Percentiles rank a stretch among this genome's conserved stretches.
These are phyloP conservation scores for Pseudogymnoascus sp. DNA, from an alignment of 2,329 filamentous ascomycete genomes.

Conservation along the genomic window DNA sequence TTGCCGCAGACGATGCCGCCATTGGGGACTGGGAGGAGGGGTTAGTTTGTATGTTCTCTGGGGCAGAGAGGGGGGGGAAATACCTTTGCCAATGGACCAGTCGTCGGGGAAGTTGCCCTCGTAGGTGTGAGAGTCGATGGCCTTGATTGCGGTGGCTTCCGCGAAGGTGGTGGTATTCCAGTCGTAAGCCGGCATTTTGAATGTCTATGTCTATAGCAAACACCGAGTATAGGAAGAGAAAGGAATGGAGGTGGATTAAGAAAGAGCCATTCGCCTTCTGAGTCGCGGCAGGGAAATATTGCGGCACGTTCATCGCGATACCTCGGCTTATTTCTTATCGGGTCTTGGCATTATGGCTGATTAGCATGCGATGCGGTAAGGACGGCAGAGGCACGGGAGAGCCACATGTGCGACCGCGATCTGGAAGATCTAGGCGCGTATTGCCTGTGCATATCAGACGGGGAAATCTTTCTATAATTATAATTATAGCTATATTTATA, in stretches of 20 bases:
- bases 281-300: not conserved
- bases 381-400: not conserved
- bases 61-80: not conserved
- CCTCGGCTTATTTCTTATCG: constrained; percentile 9
- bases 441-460: not conserved
- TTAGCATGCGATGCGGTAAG: not conserved
- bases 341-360: not conserved
- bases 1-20: constrained; percentile 61
- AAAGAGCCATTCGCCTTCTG: not conserved
- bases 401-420: not conserved
- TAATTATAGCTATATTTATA: not conserved
- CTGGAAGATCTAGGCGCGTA: not conserved
- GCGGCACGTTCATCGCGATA: not conserved
- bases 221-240: not conserved
- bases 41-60: not conserved
- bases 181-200: not conserved
- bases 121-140: constrained; percentile 49
- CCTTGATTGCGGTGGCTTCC: constrained; percentile 41
- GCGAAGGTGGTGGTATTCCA: constrained; percentile 29
- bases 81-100: constrained; percentile 61
- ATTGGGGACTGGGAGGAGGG: constrained; percentile 51
- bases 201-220: not conserved
- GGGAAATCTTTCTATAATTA: not conserved
- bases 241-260: not conserved
- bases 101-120: constrained; percentile 45